Evolutionary conservation across 2,329 filamentous ascomycete species (phyloP).

Genomic region (Calonectria pteridis): DNA sequence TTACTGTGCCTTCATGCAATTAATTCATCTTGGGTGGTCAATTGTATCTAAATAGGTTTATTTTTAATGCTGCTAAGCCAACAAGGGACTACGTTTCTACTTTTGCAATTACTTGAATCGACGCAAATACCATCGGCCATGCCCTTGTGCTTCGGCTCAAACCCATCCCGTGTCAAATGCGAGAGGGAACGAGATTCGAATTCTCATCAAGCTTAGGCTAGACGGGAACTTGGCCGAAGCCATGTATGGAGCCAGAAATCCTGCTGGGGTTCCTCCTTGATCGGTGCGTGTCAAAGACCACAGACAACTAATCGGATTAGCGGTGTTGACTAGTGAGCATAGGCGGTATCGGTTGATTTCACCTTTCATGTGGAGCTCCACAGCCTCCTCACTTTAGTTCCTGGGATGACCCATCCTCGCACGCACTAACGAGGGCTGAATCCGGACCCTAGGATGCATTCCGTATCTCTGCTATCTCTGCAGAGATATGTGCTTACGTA

Average conservation of each 20-base stretch:
- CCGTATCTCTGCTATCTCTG: slow-evolving; percentile 9
- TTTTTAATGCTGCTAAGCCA: not conserved
- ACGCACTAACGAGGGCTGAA: not conserved
- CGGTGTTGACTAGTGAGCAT: not conserved
- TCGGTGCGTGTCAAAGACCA: not conserved
- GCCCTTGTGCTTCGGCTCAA: not conserved
- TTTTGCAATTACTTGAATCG: not conserved
- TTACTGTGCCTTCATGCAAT: not conserved
- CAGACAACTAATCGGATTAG: not conserved
- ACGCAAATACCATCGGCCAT: not conserved
- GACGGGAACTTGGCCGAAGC: not conserved
- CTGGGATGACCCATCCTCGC: not conserved
- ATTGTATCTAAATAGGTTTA: no score
- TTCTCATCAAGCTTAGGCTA: not conserved
- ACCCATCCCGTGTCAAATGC: not conserved
- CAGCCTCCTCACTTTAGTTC: not conserved
- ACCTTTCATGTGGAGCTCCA: not conserved
- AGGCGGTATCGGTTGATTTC: not conserved
- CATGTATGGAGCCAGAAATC: not conserved
- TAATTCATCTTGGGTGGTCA: not conserved
- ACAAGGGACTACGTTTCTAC: not conserved
- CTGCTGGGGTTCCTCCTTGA: not conserved
- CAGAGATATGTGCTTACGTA: not conserved
- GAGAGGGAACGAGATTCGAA: not conserved
- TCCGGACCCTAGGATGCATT: not conserved